Percentiles rank a stretch among this genome's conserved stretches.
phyloP scores from a whole-genome alignment of 1,284 basidiomycete species.

The Sphaerobolus stellatus region DNA sequence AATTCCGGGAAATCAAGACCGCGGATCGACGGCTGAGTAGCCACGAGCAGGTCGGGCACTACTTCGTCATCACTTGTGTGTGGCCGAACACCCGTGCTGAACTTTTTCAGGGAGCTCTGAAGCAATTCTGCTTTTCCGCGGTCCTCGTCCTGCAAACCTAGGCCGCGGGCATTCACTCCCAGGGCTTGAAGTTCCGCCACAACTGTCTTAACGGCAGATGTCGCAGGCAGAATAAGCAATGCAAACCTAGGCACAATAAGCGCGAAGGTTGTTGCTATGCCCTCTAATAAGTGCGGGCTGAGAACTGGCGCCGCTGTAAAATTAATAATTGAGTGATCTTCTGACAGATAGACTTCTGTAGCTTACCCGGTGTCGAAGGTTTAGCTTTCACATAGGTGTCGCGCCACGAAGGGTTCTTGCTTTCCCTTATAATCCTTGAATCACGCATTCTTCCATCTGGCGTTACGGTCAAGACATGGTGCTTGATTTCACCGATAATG shows the following conservation, averaged over 20 bases:
- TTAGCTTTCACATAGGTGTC: neutral
- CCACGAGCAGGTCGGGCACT: conserved; percentile 63
- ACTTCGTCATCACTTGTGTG: conserved; percentile 27
- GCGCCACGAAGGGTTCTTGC: neutral
- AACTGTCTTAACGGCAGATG: conserved; percentile 55
- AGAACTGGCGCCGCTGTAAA: neutral
- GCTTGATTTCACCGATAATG: conserved; percentile 41
- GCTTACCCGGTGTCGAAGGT: neutral
- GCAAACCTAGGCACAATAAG: conserved; percentile 67
- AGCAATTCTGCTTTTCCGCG: conserved; percentile 45
- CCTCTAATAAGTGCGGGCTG: conserved; percentile 53
- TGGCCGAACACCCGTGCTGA: neutral
- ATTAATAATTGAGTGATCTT: neutral
- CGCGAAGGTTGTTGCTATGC: conserved; percentile 67
- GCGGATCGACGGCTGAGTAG: conserved; percentile 63
- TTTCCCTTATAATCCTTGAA: neutral
- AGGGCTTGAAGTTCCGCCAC: conserved; percentile 62
- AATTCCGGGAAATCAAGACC: conserved; percentile 70
- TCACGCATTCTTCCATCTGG: conserved; percentile 35
- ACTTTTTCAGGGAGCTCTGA: conserved; percentile 25
- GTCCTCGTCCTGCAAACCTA: conserved; percentile 50
- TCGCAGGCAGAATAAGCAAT: conserved; percentile 63
- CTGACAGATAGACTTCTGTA: neutral
- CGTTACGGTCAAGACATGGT: conserved; percentile 63
- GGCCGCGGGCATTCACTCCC: conserved; percentile 63